Base-by-base conservation (phyloP, 2,329 filamentous ascomycete species). In the Fusarium nurragi region DNA sequence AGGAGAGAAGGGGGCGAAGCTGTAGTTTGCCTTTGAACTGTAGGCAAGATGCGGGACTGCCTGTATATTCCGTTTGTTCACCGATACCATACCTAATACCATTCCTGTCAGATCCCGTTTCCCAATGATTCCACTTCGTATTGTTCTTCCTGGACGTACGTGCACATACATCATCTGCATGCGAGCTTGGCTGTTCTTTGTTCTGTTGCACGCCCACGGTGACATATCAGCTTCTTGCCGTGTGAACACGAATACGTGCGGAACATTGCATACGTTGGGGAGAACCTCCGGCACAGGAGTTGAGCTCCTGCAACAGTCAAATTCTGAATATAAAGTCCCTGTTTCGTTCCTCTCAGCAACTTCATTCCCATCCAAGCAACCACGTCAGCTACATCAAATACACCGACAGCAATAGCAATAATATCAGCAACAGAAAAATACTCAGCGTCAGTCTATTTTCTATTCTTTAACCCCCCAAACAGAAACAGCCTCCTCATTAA, bases 1-100 rank as follows among this genome's bases (percentile, higher is more conserved):
- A 4, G 59, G 56, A 12, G 76, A 78, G 37, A 73, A 73, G 48
- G 61, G 62, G 28, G 65, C 74, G 9, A 78, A 79, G 73, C 56
- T 79, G 47, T 79, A 66, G 65, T 16, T 9, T 36, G 16, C 18
- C n/a, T 22, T 25, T 41, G 16, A n/a, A 25, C 32, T 30, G 13
- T 34, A 18, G n/a, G 6, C 36, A 36, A 25, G 44, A 16, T 19
- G n/a, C 12, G 22, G 32, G 12, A 5, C 32, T 34, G 14, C 6
- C 13, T 21, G 28, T 32, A 22, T 7, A 9, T 30, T 32, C 26
- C 22, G 12, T 62, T 37, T 56, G 23, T 32, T 30, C 14, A 23
- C 50, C 36, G 43, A 50, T 62, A 62, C 49, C 57, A 60, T 40
- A 46, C 6, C 30, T 50, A 38, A 45, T 54, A 43, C 19, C 34